These are phyloP conservation scores for Trichoderma orchidacearum DNA, from an alignment of 495 filamentous ascomycete species.

Conservation along the genomic window DNA sequence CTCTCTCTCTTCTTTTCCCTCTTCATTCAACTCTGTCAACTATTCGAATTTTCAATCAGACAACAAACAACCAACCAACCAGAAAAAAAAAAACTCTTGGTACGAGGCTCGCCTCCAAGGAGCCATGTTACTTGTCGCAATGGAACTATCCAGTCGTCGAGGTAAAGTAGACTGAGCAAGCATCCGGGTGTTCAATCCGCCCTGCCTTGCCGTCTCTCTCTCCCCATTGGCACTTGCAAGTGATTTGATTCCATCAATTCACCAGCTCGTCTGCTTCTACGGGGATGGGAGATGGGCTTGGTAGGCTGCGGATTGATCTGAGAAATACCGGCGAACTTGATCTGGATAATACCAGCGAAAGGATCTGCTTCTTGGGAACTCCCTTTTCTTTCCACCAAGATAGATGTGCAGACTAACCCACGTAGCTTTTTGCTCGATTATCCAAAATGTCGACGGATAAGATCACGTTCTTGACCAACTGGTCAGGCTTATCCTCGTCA, in stretches of 20 bases:
- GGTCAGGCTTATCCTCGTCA: constrained; percentile 25
- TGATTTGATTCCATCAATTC: background rate
- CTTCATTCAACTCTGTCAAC: background rate
- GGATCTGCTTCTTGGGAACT: constrained; percentile 53
- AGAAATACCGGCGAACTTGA: constrained; percentile 52
- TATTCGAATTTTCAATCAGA: background rate
- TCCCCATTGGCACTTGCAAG: background rate
- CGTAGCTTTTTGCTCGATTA: constrained; percentile 16
- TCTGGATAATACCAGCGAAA: constrained; percentile 79
- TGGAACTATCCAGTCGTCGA: constrained; percentile 29
- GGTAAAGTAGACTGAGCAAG: constrained; percentile 42
- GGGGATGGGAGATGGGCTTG: background rate
- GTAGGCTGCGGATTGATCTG: constrained; percentile 9
- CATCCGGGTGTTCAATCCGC: constrained; percentile 16
- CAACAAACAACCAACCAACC: background rate
- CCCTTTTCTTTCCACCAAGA: constrained; percentile 15
- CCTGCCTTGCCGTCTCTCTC: background rate
- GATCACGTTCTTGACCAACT: constrained; percentile 64
- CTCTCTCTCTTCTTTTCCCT: background rate
- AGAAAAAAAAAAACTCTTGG: background rate
- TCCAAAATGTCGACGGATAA: constrained; percentile 57
- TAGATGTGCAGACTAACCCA: constrained; percentile 17
- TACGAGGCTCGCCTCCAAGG: constrained; percentile 5
- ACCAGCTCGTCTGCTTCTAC: background rate
- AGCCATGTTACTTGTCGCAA: constrained; percentile 13